Conservation (phyloP, 2,329 filamentous ascomycete genomes). For the Cytospora schulzeri region DNA sequence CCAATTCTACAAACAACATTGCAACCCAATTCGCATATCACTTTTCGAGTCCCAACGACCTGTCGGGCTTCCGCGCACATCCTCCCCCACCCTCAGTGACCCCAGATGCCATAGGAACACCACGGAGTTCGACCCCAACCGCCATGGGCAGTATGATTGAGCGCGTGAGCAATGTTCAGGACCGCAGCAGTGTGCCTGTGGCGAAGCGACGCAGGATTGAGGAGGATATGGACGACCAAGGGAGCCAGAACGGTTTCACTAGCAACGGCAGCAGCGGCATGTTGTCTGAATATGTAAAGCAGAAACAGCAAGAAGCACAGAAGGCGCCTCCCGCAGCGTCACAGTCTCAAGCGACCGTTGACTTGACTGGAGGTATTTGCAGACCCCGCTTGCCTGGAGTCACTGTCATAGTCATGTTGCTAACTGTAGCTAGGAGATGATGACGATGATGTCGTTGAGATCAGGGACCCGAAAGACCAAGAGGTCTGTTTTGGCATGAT, state of each 20-base stretch:
- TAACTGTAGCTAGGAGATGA: conserved; percentile 42
- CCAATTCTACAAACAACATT: conserved; percentile 32
- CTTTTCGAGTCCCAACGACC: conserved; percentile 37
- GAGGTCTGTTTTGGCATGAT: conserved; percentile 83
- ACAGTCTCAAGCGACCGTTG: conserved; percentile 45
- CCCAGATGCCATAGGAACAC: conserved; percentile 4
- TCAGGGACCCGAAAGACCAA: conserved; percentile 63
- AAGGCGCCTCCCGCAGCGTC: conserved; percentile 28
- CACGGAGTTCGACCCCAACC: conserved; percentile 28
- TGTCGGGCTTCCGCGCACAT: conserved; percentile 26
- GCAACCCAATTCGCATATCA: conserved; percentile 40
- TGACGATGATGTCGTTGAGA: conserved; percentile 61
- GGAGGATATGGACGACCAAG: conserved; percentile 41
- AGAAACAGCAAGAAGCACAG: conserved; percentile 53
- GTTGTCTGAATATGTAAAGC: conserved; percentile 67
- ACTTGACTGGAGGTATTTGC: conserved; percentile 56
- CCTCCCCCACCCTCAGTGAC: not conserved
- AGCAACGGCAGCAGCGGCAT: conserved; percentile 54
- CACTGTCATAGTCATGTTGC: not conserved
- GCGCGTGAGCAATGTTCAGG: conserved; percentile 72
- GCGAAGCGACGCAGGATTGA: conserved; percentile 67
- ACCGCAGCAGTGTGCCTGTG: conserved; percentile 60
- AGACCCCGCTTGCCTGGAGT: not conserved
- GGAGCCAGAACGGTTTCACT: conserved; percentile 44
- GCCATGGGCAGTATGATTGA: conserved; percentile 70